phyloP scores from a whole-genome alignment of 371 early-diverging fungal species.

The Rhizopus stolonifer region DNA sequence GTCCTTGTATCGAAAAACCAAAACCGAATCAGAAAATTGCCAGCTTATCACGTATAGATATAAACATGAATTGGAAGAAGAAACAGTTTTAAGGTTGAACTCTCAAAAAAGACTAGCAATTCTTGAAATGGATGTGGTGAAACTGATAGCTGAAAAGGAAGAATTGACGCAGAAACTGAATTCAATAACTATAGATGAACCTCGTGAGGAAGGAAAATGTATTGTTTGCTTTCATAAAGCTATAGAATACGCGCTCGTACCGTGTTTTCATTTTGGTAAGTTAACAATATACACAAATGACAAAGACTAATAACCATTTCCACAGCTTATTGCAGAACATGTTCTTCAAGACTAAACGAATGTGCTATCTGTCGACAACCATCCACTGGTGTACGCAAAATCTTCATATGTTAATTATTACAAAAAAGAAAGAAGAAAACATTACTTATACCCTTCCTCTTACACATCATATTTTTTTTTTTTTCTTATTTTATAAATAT shows the following conservation, averaged over 20 bases:
- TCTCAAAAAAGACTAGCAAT: constrained; percentile 11
- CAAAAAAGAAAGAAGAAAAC: not conserved
- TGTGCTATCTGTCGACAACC: constrained; percentile 39
- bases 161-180: constrained; percentile 2
- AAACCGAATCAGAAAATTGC: too few relatives aligned
- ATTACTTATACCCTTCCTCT: too few relatives aligned
- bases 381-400: constrained; percentile 19
- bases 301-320: constrained; percentile 2
- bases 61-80: not conserved
- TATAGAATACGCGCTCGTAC: constrained; percentile 31
- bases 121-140: constrained; percentile 7
- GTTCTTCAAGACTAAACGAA: constrained; percentile 32
- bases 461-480: too few relatives aligned
- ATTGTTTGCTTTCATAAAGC: constrained; percentile 33
- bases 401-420: constrained; percentile 18
- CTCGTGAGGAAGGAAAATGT: constrained; percentile 27
- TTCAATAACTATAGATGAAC: not conserved
- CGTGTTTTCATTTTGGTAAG: constrained; percentile 46
- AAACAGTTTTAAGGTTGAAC: not conserved
- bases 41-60: too few relatives aligned
- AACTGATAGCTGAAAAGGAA: constrained; percentile 14
- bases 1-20: too few relatives aligned
- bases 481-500: too few relatives aligned
- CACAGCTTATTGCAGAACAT: constrained; percentile 38
- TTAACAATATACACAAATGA: not conserved